Evolutionary conservation across 345 rosid species (phyloP).

Genomic region (Kandelia obovata): DNA sequence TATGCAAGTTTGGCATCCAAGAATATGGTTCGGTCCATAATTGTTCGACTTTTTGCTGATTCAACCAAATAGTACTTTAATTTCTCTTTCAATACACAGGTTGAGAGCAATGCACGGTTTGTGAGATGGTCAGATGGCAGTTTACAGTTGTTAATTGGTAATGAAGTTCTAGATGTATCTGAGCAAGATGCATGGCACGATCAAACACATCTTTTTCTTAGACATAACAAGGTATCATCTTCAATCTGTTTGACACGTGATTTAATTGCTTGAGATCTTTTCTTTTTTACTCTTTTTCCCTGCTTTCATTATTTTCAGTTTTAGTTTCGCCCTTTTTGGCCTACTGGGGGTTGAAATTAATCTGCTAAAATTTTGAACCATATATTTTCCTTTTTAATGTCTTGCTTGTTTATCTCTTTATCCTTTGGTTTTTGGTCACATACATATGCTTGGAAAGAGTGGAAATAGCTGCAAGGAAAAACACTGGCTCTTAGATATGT

Average conservation of each 20-base stretch:
- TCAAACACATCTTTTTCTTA: conserved; percentile 86
- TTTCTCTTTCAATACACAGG: conserved; percentile 42
- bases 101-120: conserved; percentile 96
- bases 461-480: no score
- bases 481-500: no score
- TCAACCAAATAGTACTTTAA: neutral
- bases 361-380: no score
- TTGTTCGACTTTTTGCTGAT: neutral
- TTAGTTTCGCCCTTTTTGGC: no score
- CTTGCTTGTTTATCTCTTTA: no score
- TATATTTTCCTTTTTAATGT: no score
- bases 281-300: neutral
- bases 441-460: no score
- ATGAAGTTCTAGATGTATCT: conserved; percentile 96
- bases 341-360: no score
- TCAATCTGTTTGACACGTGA: neutral
- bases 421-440: no score
- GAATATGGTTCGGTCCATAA: neutral
- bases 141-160: conserved; percentile 87
- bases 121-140: conserved; percentile 99
- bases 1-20: neutral
- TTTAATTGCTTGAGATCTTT: neutral
- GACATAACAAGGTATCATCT: conserved; percentile 79
- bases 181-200: conserved; percentile 90
- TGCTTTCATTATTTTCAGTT: no score